A percentile compares a stretch with the other conserved stretches of the same genome.
Evolutionary conservation across 108 stramenopile genomes (phyloP).

Genomic region (Nitzschia sp.): DNA sequence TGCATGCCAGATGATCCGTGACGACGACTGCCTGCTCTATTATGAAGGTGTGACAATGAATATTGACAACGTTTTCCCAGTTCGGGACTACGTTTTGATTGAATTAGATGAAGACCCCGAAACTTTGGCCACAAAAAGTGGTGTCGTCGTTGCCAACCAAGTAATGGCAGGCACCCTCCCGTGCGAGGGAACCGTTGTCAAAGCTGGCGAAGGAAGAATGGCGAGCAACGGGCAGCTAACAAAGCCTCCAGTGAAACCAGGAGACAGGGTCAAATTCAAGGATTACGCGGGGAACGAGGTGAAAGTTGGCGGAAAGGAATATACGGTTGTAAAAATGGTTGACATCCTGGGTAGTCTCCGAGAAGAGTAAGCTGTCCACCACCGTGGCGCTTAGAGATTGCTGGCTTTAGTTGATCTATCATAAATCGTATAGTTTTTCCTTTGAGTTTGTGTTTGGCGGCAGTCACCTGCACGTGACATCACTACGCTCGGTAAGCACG

Average conservation of each 20-base stretch:
- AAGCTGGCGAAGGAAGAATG: conserved; percentile 92
- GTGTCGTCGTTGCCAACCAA: conserved; percentile 86
- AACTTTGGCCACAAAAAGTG: conserved; percentile 69
- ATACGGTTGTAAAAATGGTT: conserved; percentile 87
- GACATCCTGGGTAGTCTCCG: conserved; percentile 74
- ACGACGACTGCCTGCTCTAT: conserved; percentile 90
- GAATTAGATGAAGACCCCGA: conserved; percentile 61
- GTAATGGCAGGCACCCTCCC: conserved; percentile 74
- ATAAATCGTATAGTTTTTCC: too few species aligned
- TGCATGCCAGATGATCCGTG: conserved; percentile 89
- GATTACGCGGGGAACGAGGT: conserved; percentile 95
- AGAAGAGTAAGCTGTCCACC: background rate
- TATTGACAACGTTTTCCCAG: conserved; percentile 76
- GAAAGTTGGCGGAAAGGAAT: conserved; percentile 86
- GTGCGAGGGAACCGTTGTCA: conserved; percentile 89
- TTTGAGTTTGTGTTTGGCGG: too few species aligned
- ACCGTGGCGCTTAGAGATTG: background rate
- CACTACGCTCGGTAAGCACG: too few species aligned
- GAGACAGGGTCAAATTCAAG: conserved; percentile 92
- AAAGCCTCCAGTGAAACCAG: conserved; percentile 64
- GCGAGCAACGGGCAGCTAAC: conserved; percentile 81
- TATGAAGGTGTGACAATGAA: conserved; percentile 87
- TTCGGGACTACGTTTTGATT: conserved; percentile 91
- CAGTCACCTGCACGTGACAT: too few species aligned
- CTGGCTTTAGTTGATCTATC: too few species aligned